phyloP scores from a whole-genome alignment of 1,284 basidiomycete species.

The Apiotrichum montevideense region DNA sequence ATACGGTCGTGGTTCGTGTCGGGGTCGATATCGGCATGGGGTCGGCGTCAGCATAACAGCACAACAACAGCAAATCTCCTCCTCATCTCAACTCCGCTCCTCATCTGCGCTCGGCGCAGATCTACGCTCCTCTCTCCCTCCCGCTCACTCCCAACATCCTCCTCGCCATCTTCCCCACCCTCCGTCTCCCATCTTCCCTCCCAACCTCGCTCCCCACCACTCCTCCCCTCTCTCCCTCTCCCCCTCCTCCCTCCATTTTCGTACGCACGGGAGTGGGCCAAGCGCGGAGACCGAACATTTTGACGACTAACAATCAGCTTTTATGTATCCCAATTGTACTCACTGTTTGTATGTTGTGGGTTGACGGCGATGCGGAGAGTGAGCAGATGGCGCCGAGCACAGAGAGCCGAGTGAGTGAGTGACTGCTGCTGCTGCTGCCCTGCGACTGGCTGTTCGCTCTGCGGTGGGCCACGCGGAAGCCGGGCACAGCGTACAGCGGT shows the following conservation, averaged over 20 bases:
- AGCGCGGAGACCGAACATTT: conserved; percentile 45
- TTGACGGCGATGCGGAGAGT: too few relatives aligned
- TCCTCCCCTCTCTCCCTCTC: neutral
- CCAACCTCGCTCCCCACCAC: neutral
- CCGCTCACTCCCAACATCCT: neutral
- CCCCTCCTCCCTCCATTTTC: neutral
- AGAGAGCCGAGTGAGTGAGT: too few relatives aligned
- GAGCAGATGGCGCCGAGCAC: too few relatives aligned
- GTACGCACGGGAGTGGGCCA: conserved; percentile 43
- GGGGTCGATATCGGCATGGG: neutral
- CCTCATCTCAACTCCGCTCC: too few relatives aligned
- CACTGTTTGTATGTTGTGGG: too few relatives aligned
- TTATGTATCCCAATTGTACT: too few relatives aligned
- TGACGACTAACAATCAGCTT: neutral
- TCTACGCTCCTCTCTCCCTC: too few relatives aligned
- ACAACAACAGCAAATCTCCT: too few relatives aligned
- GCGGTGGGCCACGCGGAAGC: neutral
- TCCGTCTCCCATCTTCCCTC: neutral
- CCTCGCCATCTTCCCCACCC: neutral
- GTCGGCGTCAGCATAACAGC: too few relatives aligned
- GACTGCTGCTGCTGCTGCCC: too few relatives aligned
- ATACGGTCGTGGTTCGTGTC: neutral
- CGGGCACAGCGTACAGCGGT: too few relatives aligned
- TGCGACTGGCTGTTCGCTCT: neutral
- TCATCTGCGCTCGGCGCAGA: too few relatives aligned